These are phyloP conservation scores for Fistulina hepatica DNA, from an alignment of 1,284 basidiomycete genomes.

Conservation along the genomic window DNA sequence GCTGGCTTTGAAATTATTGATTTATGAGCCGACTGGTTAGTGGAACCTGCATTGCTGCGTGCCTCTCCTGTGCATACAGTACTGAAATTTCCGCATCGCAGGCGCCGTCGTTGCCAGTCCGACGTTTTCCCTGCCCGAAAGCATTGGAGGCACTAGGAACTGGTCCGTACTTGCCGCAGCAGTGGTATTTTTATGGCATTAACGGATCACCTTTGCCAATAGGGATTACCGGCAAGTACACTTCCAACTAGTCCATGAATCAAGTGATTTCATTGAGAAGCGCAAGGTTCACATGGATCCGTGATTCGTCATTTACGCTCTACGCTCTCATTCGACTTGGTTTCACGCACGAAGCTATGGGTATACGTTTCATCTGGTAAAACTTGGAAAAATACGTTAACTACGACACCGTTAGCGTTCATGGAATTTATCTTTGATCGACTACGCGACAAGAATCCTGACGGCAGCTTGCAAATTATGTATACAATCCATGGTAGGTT, in stretches of 20 bases:
- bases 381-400: neutral
- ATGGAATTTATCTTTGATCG: slow-evolving; percentile 85
- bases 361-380: slow-evolving; percentile 26
- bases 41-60: slow-evolving; percentile 17
- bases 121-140: slow-evolving; percentile 87
- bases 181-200: neutral
- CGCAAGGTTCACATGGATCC: slow-evolving; percentile 82
- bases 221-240: slow-evolving; percentile 59
- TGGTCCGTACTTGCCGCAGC: slow-evolving; percentile 38
- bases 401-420: slow-evolving; percentile 42
- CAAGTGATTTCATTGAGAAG: slow-evolving; percentile 25
- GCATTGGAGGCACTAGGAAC: slow-evolving; percentile 78
- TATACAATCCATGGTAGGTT: slow-evolving; percentile 69
- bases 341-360: slow-evolving; percentile 81
- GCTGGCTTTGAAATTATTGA: slow-evolving; percentile 77
- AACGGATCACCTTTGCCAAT: neutral
- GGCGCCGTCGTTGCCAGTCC: slow-evolving; percentile 87
- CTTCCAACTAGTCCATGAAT: neutral
- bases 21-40: slow-evolving; percentile 75
- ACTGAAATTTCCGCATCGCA: slow-evolving; percentile 17
- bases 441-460: slow-evolving; percentile 69
- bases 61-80: neutral
- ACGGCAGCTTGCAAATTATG: slow-evolving; percentile 89
- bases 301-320: slow-evolving; percentile 85
- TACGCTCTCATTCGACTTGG: slow-evolving; percentile 87